These are phyloP conservation scores for Coniella vitis DNA, from an alignment of 2,329 filamentous ascomycete species.

Conservation along the genomic window DNA sequence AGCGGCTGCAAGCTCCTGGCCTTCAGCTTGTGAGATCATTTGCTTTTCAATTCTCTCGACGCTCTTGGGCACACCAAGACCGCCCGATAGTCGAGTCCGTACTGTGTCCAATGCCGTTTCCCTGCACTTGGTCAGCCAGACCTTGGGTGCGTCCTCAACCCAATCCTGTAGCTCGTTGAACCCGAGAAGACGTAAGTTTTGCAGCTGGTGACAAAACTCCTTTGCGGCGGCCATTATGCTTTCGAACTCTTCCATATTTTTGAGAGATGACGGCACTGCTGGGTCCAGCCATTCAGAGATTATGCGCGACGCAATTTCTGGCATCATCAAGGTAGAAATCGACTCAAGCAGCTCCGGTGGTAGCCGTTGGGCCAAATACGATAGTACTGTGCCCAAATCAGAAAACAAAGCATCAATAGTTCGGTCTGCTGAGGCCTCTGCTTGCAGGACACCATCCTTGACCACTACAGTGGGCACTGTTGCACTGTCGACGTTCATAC, in stretches of 20 bases:
- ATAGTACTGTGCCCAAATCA: conserved; percentile 46
- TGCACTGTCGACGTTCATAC: conserved; percentile 39
- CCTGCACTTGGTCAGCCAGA: conserved; percentile 80
- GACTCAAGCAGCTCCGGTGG: conserved; percentile 49
- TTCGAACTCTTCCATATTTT: conserved; percentile 66
- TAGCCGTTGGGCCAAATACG: conserved; percentile 45
- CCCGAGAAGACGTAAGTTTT: conserved; percentile 55
- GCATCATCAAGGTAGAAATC: conserved; percentile 65
- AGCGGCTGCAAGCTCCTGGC: conserved; percentile 51
- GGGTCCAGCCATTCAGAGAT: conserved; percentile 69
- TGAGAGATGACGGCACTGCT: conserved; percentile 67
- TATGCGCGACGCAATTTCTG: conserved; percentile 59
- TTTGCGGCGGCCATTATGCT: conserved; percentile 57
- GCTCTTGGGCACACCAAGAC: conserved; percentile 55
- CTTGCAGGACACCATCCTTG: conserved; percentile 35
- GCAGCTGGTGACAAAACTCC: conserved; percentile 57
- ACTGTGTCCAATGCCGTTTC: conserved; percentile 73
- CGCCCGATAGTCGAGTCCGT: conserved; percentile 59
- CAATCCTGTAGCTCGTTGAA: conserved; percentile 65
- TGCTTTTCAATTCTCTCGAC: conserved; percentile 85
- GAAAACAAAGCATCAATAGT: conserved; percentile 44
- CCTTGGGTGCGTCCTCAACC: conserved; percentile 70
- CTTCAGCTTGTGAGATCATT: conserved; percentile 60
- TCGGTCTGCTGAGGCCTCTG: conserved; percentile 36
- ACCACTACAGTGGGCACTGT: conserved; percentile 34